Percentiles rank a stretch among this genome's conserved stretches.
phyloP scores from a whole-genome alignment of 768 basidiomycete genomes.

The Rhizopogon salebrosus region DNA sequence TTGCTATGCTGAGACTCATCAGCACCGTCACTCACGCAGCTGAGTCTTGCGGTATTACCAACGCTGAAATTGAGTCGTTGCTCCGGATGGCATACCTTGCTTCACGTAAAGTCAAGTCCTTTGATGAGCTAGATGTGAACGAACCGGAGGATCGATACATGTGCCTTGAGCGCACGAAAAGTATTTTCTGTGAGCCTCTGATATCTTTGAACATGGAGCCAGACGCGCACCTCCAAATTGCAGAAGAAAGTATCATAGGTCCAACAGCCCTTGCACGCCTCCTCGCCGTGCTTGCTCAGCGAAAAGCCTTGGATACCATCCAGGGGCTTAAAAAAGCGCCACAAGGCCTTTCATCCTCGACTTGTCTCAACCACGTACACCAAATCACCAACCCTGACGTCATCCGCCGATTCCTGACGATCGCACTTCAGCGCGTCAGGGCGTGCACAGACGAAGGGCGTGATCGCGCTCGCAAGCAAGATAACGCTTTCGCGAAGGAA shows the following conservation, averaged over 20 bases:
- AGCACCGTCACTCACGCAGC: constrained; percentile 16
- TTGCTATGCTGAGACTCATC: constrained; percentile 23
- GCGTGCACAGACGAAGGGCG: constrained; percentile 19
- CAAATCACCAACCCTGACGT: constrained; percentile 20
- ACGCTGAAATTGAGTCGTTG: constrained; percentile 21
- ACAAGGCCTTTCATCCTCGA: constrained; percentile 12
- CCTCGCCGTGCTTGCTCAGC: constrained; percentile 24
- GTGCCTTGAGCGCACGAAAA: constrained; percentile 11
- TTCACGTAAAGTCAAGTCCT: constrained; percentile 11
- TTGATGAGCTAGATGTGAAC: not conserved
- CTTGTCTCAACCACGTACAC: constrained; percentile 18
- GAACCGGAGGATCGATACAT: not conserved
- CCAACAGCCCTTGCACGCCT: constrained; percentile 24
- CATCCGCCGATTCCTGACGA: constrained; percentile 18
- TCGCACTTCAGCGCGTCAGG: constrained; percentile 16
- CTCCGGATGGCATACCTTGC: constrained; percentile 20
- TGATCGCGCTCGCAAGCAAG: constrained; percentile 9
- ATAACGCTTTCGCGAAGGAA: constrained; percentile 15
- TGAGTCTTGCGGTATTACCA: constrained; percentile 14
- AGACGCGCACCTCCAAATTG: constrained; percentile 16
- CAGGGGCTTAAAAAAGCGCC: constrained; percentile 19
- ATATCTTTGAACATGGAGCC: constrained; percentile 6
- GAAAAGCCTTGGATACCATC: constrained; percentile 16
- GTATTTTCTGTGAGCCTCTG: constrained; percentile 15
- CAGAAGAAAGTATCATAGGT: constrained; percentile 20